Evolutionary conservation across 306 rosid species (phyloP), one percentile per base, ranked within the genome.

Genomic region (Leucaena leucocephala): DNA sequence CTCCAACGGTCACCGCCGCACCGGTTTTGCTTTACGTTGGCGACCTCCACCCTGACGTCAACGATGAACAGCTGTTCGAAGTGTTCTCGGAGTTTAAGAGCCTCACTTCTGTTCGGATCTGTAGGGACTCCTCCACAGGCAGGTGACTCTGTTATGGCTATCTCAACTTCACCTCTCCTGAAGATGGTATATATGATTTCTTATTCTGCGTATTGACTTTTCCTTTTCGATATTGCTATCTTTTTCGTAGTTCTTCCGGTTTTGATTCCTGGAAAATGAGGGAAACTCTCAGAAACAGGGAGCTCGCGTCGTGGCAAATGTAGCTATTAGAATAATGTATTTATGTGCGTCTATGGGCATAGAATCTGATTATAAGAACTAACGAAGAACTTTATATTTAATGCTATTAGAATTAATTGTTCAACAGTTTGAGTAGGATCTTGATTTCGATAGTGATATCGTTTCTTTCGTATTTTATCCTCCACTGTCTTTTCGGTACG

Each of bases 61-160:
- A 38, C 45, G 91, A 90, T 14, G 82, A 50, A 3, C 78, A 72
- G 50, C 91, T 90, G 63, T 19, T 54, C 43, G 87, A 87, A 2
- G 82, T 83, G 12, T 90, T 90, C 82, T 45, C 77, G 3, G 80
- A 76, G 38, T 86, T 82, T 77, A 72, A 84, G 50, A 45, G 78
- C 73, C 57, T 87, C 11, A 52, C 84, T 11, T 90, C 94, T 39
- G 87, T 79, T 4, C 76, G 87, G 6, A 77, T 90, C 77, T 86
- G 88, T 33, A 82, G 85, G 77, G 94, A 86, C 79, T 76, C 84
- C 27, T 6, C 76, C 3, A 68, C 86, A 17, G 87, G 85, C 27
- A 78, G 85, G 22, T 90, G 91, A 22, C 91, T 87, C 79, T 57
- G 91, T 66, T 90, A 90, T 58, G 91, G 91, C 84, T 90, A 86